Conservation (phyloP, 208 protist species). For the Phytomonas francai region DNA sequence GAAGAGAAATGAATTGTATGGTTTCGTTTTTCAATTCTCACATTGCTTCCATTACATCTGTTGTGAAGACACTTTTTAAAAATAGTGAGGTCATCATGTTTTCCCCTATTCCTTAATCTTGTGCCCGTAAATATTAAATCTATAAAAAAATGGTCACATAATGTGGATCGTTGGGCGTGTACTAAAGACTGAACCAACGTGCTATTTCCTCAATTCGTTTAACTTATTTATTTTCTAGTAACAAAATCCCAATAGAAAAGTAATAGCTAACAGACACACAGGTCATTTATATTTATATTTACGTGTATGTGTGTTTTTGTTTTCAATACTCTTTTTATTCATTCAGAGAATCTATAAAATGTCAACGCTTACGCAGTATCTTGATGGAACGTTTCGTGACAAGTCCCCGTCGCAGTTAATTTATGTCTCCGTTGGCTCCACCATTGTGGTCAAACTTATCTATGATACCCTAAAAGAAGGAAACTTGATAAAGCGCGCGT, state of each 20-base stretch:
- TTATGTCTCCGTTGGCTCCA: slow-evolving; percentile 33
- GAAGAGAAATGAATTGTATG: too few relatives aligned
- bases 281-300: slow-evolving; percentile 6
- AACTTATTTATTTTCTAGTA: not conserved
- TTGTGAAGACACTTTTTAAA: too few relatives aligned
- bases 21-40: too few relatives aligned
- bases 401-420: slow-evolving; percentile 48
- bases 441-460: slow-evolving; percentile 25
- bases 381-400: slow-evolving; percentile 50
- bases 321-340: slow-evolving; percentile 3
- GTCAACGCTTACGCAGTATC: slow-evolving; percentile 39
- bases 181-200: not conserved
- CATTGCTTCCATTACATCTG: too few relatives aligned
- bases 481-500: slow-evolving; percentile 37
- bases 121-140: not conserved
- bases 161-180: not conserved
- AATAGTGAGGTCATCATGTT: not conserved
- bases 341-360: slow-evolving; percentile 13
- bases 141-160: not conserved
- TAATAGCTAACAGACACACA: not conserved
- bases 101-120: not conserved
- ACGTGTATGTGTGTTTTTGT: not conserved
- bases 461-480: slow-evolving; percentile 41
- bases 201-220: not conserved
- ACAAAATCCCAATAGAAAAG: not conserved